Evolutionary conservation across 2,329 filamentous ascomycete genomes (phyloP), one percentile per base, ranked within the genome.

Genomic region (Trichoderma semiorbis): DNA sequence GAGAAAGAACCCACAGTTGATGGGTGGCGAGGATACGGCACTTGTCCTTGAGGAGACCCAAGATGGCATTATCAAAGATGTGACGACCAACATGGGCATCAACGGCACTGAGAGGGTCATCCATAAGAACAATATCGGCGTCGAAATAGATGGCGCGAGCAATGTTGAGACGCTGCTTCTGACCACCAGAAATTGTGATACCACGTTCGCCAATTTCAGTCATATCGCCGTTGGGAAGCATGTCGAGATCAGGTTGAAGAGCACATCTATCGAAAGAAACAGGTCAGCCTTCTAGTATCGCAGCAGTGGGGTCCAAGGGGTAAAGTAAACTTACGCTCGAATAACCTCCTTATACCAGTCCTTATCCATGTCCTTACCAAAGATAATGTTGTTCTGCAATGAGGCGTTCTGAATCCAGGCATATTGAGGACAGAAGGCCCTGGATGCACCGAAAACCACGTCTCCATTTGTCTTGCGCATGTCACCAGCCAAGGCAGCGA

Each of bases 331-430:
- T 87, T 84, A 85, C 83, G 94, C 93, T 79, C 92, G 88, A 36
- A 97, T 86, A n/a, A 97, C 94, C 66, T 92, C 83, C 58, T 91
- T 87, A 78, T 97, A 97, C 95, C 95, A 97, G 3, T 84, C 83
- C 72, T 86, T 86, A 67, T 97, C 86, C 82, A 92, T 88, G 0
- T 90, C 88, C 75, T 94, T 95, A 12, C 95, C 95, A 77, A 98
- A 98, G 0, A 94, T 82, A 72, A 99, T 97, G 77, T 99, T 99
- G 39, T 97, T 90, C 73, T 90, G 90, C 4, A 98, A 88, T 0
- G 92, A 93, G 0, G 94, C 87, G 78, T 98, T 98, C 79, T 98
- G 95, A 63, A 99, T 97, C 96, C 96, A 99, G 0, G 96, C 93
- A 78, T 97, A 97, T 79, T 99, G 95, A 0, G 95, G 95, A 75